Evolutionary conservation across 257 asterid genomes (phyloP).

Genomic region (Oldenlandia corymbosa): DNA sequence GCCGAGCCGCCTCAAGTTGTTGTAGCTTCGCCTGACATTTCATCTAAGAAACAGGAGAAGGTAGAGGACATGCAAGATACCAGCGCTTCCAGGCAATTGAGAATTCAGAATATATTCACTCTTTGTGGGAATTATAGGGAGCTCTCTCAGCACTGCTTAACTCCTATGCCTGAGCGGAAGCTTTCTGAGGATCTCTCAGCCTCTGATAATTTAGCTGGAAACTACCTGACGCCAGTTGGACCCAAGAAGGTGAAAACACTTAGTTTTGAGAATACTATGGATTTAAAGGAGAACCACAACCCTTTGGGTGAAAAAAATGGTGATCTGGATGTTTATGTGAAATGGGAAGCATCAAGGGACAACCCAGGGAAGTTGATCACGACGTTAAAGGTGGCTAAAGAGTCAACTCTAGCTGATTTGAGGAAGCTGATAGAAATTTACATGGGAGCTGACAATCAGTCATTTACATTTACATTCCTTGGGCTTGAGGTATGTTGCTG

Average conservation of each 20-base stretch:
- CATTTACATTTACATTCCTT: constrained; percentile 61
- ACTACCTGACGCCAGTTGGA: constrained; percentile 15
- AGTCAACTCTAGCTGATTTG: constrained; percentile 72
- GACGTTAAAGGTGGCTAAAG: constrained; percentile 47
- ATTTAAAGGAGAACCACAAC: constrained; percentile 38
- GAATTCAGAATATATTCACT: constrained; percentile 62
- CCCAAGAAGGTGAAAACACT: constrained; percentile 15
- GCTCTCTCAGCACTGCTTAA: constrained; percentile 28
- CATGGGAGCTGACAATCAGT: constrained; percentile 52
- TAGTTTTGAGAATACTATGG: constrained; percentile 18
- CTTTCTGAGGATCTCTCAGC: constrained; percentile 14
- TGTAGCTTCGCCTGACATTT: constrained; percentile 26
- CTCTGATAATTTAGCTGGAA: constrained; percentile 12
- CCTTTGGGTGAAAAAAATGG: constrained; percentile 23
- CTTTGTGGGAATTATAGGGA: constrained; percentile 64
- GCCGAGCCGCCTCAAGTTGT: constrained; percentile 4
- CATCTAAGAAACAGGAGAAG: constrained; percentile 9
- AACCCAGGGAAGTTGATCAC: constrained; percentile 64
- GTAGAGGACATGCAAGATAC: constrained; percentile 14
- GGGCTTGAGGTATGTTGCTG: constrained; percentile 39
- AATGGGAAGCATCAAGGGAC: constrained; percentile 82
- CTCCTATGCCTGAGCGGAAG: constrained; percentile 24
- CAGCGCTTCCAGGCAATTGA: constrained; percentile 33
- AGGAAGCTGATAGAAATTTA: constrained; percentile 76
- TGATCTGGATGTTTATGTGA: constrained; percentile 51